Percentiles rank a stretch among this genome's conserved stretches.
phyloP scores from a whole-genome alignment of 2,329 filamentous ascomycete species.

The Chrysoporthe puriensis region DNA sequence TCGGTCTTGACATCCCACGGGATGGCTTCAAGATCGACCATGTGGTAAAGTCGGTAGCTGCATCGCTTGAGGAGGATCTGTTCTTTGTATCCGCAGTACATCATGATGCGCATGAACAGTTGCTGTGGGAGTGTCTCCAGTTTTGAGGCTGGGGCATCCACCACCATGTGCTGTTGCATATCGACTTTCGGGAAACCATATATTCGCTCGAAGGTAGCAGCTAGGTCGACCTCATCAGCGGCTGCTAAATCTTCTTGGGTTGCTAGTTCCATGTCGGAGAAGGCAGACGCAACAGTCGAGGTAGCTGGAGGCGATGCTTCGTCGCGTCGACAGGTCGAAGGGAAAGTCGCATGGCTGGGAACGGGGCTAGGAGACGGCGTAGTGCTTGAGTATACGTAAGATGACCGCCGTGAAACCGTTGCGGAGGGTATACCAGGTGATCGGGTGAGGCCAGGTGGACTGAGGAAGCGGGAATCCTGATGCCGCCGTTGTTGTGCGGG shows the following conservation, averaged over 20 bases:
- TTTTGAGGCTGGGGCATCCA: conserved; percentile 1
- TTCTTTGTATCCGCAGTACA: conserved; percentile 20
- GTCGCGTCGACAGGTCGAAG: not conserved
- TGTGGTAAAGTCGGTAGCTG: conserved; percentile 18
- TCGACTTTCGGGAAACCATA: conserved; percentile 13
- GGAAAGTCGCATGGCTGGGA: not conserved
- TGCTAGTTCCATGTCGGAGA: conserved; percentile 6
- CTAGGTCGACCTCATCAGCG: not conserved
- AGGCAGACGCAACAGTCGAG: conserved; percentile 8
- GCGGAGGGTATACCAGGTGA: conserved; percentile 1
- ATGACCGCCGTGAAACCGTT: conserved; percentile 13
- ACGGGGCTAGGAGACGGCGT: conserved; percentile 17
- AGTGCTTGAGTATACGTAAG: conserved; percentile 11
- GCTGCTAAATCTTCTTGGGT: conserved; percentile 4
- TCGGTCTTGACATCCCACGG: conserved; percentile 25
- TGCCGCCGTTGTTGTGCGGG: not conserved
- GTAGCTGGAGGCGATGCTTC: conserved; percentile 14
- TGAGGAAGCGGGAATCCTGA: conserved; percentile 1
- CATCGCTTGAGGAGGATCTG: conserved; percentile 21
- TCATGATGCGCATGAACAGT: conserved; percentile 27
- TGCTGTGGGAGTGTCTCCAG: conserved; percentile 22
- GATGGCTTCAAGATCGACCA: conserved; percentile 23
- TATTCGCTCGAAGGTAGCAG: conserved; percentile 20
- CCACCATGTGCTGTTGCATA: conserved; percentile 9
- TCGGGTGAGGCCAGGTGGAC: not conserved